Base-by-base conservation (phyloP, 148 eudicot species). In the Linanthus parryae region DNA sequence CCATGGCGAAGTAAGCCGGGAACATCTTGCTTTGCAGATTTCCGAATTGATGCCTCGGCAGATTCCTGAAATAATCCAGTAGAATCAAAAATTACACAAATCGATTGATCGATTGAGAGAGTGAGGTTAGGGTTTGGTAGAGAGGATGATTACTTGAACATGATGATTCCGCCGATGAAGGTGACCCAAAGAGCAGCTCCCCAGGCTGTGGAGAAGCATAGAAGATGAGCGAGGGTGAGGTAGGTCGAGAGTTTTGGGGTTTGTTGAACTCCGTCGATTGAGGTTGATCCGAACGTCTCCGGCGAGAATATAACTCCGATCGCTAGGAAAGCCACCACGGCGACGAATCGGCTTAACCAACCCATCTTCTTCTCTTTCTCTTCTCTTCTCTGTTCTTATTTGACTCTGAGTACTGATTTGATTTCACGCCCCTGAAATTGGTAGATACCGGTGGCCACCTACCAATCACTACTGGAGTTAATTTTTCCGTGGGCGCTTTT, bases 1-100 rank as follows among this genome's bases (percentile, higher is more conserved):
- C 98, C 81, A 92, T 40, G 8, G 84, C 60, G 29, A 92, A 92
- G 64, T 92, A 92, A 22, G 94, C 98, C 19, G 98, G 96, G 51
- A 92, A 92, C 96, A 92, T 92, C 82, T 92, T 92, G 69, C 96
- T 87, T 54, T 92, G 96, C 67, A 92, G 67, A 67, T 92, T 92
- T 58, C 98, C 98, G 70, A 92, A 92, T 52, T 79, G 92, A 66
- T 92, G 98, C 65, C 96, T 84, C 7, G 98, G 96, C 74, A 92
- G 70, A 62, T 92, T 75, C 83, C 98, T 91, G n/a, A 3, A 49
- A 47, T 45, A 18, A 48, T 5, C 35, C 35, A 31, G 11, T 31
- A 11, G 35, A 5, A 31, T 31, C 5, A 54, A n/a, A 15, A 6
- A 47, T 33, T 15, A 41, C 3, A 16, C 6, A 55, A 37, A 51